Base-by-base conservation (phyloP, 257 asterid genomes). In the Salvia miltiorrhiza region DNA sequence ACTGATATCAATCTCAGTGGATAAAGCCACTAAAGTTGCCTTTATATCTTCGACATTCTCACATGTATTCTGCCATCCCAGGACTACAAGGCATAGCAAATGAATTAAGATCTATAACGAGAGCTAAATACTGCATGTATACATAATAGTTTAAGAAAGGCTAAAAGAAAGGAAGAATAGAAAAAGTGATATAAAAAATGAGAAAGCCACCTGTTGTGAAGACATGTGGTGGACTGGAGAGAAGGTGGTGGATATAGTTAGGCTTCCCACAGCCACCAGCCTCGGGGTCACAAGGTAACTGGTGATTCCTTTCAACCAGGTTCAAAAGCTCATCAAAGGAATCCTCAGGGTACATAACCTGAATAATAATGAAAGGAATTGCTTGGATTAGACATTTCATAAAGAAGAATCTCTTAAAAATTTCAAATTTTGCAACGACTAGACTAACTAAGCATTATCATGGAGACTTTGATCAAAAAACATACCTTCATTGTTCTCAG, bases 11-110 rank as follows among this genome's bases (percentile, higher is more conserved):
- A 91, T 85, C 81, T 87, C 94, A 58, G 96, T 93, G 37, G 96
- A 87, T 65, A 93, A 79, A 64, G 96, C 86, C 39, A 81, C 75
- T 79, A 93, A 77, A 61, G 99, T 90, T 24, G 87, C 85, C 64
- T 21, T 86, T 74, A 93, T 93, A 76, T 87, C 96, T 56, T 81
- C 92, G 66, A 86, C 89, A 71, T 81, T 82, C 86, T 93, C 99
- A 44, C 94, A 69, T 21, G 95, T 87, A 81, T 88, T 87, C 81
- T 93, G 97, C 99, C 99, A 93, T 13, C 99, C 99, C 79, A 93
- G 65, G 72, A 90, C 99, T 93, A 81, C 76, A 82, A 69, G 44
- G 65, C 69, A 69, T 71, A 65, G 65, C 37, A 55, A 81, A 48
- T 47, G 49, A 33, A 67, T 66, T 70, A 70, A 30, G 49, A 43